Conservation (phyloP, 2,329 filamentous ascomycete genomes). For the Trichoderma koningii region DNA sequence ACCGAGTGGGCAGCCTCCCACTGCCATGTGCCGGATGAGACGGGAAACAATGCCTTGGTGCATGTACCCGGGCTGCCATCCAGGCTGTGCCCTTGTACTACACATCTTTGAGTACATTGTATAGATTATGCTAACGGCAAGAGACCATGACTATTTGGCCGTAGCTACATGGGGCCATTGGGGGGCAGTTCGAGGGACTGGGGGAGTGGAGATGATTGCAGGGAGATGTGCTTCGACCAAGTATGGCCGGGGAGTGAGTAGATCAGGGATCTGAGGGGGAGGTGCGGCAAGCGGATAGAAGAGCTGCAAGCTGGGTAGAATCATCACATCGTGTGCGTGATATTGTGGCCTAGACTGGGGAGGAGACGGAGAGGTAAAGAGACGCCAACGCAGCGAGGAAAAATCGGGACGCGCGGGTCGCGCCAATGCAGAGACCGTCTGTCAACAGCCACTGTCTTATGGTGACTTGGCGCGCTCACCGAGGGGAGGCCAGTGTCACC, state of each 20-base stretch:
- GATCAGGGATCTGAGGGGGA: constrained; percentile 13
- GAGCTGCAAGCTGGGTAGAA: constrained; percentile 12
- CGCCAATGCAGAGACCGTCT: constrained; percentile 17
- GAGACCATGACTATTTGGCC: background rate
- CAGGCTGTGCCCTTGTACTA: background rate
- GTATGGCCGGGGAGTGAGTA: background rate
- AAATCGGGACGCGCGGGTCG: constrained; percentile 26
- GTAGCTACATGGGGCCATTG: background rate
- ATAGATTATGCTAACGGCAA: background rate
- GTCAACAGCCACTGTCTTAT: constrained; percentile 17
- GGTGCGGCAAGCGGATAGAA: background rate
- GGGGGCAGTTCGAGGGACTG: background rate
- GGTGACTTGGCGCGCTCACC: constrained; percentile 19
- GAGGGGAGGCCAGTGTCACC: constrained; percentile 12
- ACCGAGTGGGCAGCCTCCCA: constrained; percentile 1
- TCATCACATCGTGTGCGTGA: constrained; percentile 16
- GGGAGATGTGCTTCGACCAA: constrained; percentile 12
- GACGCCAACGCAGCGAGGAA: constrained; percentile 16
- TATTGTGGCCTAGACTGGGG: constrained; percentile 11
- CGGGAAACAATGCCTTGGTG: constrained; percentile 17
- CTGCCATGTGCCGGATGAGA: background rate
- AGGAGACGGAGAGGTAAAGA: background rate
- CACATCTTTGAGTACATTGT: background rate
- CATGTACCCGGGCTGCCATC: constrained; percentile 19
- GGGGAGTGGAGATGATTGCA: constrained; percentile 17